Percentiles rank a stretch among this genome's conserved stretches.
phyloP scores from a whole-genome alignment of 73 alveolate genomes.

The Tetrahymena borealis region DNA sequence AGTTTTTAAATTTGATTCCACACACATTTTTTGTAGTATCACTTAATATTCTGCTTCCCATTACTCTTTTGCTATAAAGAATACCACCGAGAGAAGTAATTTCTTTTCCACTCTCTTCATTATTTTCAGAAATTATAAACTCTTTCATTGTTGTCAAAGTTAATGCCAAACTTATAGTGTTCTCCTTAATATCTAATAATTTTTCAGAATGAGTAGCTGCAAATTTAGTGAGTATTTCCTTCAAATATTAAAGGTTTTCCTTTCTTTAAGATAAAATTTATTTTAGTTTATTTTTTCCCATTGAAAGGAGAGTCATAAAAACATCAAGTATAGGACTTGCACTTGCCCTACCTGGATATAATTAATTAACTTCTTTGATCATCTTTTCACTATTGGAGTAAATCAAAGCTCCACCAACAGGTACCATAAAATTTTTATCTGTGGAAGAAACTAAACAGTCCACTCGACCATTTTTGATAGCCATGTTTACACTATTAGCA shows the following conservation, averaged over 20 bases:
- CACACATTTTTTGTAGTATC: constrained; percentile 53
- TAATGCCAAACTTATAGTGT: constrained; percentile 71
- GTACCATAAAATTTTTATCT: constrained; percentile 99
- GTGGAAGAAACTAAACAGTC: constrained; percentile 88
- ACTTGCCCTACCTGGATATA: constrained; percentile 98
- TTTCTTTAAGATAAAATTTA: constrained; percentile 71
- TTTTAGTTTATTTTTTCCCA: constrained; percentile 76
- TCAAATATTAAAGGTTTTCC: constrained; percentile 69
- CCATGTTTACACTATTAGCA: constrained; percentile 50
- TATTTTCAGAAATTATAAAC: background rate
- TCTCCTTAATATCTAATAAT: constrained; percentile 54
- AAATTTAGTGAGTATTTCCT: constrained; percentile 44
- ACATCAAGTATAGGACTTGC: constrained; percentile 92
- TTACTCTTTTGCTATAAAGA: constrained; percentile 75
- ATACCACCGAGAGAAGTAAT: constrained; percentile 57
- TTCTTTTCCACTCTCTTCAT: constrained; percentile 28
- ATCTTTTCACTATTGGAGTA: constrained; percentile 67
- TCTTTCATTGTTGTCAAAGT: constrained; percentile 19
- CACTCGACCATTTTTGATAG: constrained; percentile 68
- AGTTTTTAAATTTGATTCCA: constrained; percentile 72
- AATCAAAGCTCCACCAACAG: constrained; percentile 98
- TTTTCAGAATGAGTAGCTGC: constrained; percentile 71
- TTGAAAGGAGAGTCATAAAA: constrained; percentile 86
- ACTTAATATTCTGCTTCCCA: constrained; percentile 78
- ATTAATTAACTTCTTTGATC: constrained; percentile 61